A percentile compares a stretch with the other conserved stretches of the same genome.
phyloP scores from a whole-genome alignment of 1,284 basidiomycete species.

The Moniliella sp. region DNA sequence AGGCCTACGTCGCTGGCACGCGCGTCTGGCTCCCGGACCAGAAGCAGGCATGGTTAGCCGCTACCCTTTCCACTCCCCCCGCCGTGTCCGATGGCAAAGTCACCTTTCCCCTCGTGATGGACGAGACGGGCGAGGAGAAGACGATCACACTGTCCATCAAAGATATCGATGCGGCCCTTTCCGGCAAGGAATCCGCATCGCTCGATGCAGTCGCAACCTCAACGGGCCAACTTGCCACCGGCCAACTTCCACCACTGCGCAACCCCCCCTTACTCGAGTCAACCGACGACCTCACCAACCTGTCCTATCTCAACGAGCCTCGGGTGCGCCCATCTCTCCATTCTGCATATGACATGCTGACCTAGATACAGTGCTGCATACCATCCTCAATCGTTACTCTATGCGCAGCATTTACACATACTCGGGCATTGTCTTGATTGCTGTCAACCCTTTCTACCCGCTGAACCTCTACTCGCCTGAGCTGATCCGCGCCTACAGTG shows the following conservation, averaged over 20 bases:
- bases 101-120: slow-evolving; percentile 16
- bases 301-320: slow-evolving; percentile 97
- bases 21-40: slow-evolving; percentile 58
- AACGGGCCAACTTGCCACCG: slow-evolving; percentile 1
- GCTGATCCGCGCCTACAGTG: slow-evolving; percentile 90
- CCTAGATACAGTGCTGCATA: slow-evolving; percentile 57
- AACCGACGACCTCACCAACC: slow-evolving; percentile 85
- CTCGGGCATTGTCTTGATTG: slow-evolving; percentile 87
- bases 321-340: slow-evolving; percentile 42
- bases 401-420: slow-evolving; percentile 96
- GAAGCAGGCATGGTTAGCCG: slow-evolving; percentile 74
- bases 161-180: slow-evolving; percentile 13
- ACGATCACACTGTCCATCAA: slow-evolving; percentile 14
- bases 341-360: background rate
- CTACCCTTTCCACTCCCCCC: slow-evolving; percentile 47
- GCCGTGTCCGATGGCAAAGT: slow-evolving; percentile 14
- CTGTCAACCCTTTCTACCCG: slow-evolving; percentile 90
- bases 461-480: slow-evolving; percentile 54
- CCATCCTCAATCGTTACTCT: slow-evolving; percentile 84
- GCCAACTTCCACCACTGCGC: slow-evolving; percentile 60
- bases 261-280: slow-evolving; percentile 96
- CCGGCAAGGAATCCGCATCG: slow-evolving; percentile 6
- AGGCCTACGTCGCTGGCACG: slow-evolving; percentile 34
- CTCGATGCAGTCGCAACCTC: slow-evolving; percentile 2
- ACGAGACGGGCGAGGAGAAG: slow-evolving; percentile 18